Evolutionary conservation across 2,329 filamentous ascomycete genomes (phyloP).

Genomic region (Cercospora brassicicola): DNA sequence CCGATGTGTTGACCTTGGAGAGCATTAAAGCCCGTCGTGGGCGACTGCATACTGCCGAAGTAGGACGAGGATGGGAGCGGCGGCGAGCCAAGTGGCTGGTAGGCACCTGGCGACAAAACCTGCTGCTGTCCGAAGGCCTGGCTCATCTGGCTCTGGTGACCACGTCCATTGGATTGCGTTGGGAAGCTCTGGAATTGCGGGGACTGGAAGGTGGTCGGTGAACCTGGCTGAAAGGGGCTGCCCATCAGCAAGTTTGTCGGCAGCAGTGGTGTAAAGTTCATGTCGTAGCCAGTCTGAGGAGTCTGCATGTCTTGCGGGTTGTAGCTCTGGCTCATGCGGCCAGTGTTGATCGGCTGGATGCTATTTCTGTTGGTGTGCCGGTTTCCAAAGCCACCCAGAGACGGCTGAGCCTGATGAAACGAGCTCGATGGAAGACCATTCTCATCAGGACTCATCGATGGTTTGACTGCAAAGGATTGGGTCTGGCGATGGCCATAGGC

Average conservation of each 20-base stretch:
- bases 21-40: conserved; percentile 71
- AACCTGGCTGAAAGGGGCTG: conserved; percentile 94
- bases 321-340: conserved; percentile 46
- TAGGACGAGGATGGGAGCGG: conserved; percentile 79
- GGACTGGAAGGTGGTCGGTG: conserved; percentile 82
- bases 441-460: conserved; percentile 68
- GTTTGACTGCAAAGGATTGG: conserved; percentile 70
- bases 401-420: conserved; percentile 76
- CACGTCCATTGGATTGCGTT: conserved; percentile 55
- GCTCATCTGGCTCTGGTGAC: conserved; percentile 53
- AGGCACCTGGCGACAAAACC: conserved; percentile 74
- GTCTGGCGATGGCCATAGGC: conserved; percentile 54
- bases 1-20: conserved; percentile 50
- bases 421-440: conserved; percentile 92
- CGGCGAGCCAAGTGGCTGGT: conserved; percentile 81
- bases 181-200: conserved; percentile 90
- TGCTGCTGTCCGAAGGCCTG: conserved; percentile 73
- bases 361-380: conserved; percentile 74
- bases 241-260: conserved; percentile 92
- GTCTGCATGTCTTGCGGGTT: conserved; percentile 70
- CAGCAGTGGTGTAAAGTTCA: conserved; percentile 96
- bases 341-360: conserved; percentile 90
- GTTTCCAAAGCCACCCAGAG: conserved; percentile 76
- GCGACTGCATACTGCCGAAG: conserved; percentile 78
- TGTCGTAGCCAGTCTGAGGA: conserved; percentile 86